Evolutionary conservation across 305 asterid genomes (phyloP), one percentile per base, ranked within the genome.

Genomic region (Nicotiana rustica): DNA sequence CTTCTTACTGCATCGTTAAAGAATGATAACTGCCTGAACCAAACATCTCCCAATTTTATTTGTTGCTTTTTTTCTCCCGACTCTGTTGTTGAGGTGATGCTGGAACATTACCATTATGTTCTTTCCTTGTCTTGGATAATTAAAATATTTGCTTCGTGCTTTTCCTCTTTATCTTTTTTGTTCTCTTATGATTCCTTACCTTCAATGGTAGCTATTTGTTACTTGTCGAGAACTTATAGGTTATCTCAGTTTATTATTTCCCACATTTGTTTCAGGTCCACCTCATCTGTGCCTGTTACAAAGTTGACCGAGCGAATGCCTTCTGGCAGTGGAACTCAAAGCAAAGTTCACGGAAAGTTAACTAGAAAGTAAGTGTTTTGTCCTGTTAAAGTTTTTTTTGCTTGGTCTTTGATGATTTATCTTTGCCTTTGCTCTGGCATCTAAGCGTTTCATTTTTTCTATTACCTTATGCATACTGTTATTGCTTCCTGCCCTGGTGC

Each of bases 321-420:
- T 85, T 86, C 89, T 65, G 81, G 77, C 82, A 73, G 88, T 79
- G 89, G 81, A 47, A 77, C 88, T 78, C 87, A 82, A 68, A 81
- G 68, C 67, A 93, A 93, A 87, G 82, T 85, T 77, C 89, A 87
- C 71, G 93, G 96, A 84, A 89, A 79, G 90, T 85, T 93, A 56
- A 93, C 97, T 57, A 87, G 89, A 82, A 93, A 93, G 97, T 93
- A 80, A 76, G 90, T 70, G 62, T 70, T 68, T 31, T 75, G 17
- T 61, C 64, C 52, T 73, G 64, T 73, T 49, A 73, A 73, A 75
- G 65, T 14, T 25, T 52, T 67, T 0, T 67, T 47, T 15, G 3
- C 75, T 14, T 75, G 80, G 61, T 52, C 36, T 75, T 75, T 75
- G 80, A 8, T 49, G 21, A 75, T 75, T 52, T 29, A 29, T 52